These are phyloP conservation scores for Monilinia polystroma DNA, from an alignment of 2,329 filamentous ascomycete species.

Conservation along the genomic window DNA sequence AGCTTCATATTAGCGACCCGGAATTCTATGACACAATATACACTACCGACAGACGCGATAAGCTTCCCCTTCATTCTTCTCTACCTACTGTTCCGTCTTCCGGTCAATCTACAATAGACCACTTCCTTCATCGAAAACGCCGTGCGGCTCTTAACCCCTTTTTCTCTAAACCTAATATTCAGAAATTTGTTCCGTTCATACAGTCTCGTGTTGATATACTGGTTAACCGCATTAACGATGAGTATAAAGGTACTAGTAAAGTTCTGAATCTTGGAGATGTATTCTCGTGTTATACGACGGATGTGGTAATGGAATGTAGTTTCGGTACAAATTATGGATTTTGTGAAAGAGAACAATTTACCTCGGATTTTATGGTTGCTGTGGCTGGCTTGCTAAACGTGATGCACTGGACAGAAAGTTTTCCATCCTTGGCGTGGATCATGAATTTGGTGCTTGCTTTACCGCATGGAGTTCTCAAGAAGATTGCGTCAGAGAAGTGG, in stretches of 20 bases:
- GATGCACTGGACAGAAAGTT: conserved; percentile 12
- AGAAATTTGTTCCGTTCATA: conserved; percentile 15
- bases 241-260: conserved; percentile 11
- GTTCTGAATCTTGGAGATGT: conserved; percentile 12
- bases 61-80: conserved; percentile 21
- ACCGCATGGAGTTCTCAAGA: conserved; percentile 7
- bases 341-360: conserved; percentile 9
- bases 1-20: conserved; percentile 43
- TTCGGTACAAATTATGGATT: conserved; percentile 16
- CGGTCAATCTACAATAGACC: conserved; percentile 26
- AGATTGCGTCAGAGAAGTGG: background rate
- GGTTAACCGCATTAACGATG: background rate
- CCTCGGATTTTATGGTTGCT: conserved; percentile 11
- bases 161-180: conserved; percentile 29
- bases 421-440: conserved; percentile 7
- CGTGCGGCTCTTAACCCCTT: conserved; percentile 31
- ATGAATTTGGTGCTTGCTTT: conserved; percentile 12
- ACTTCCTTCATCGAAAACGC: conserved; percentile 31
- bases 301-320: conserved; percentile 37
- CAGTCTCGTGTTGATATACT: conserved; percentile 16
- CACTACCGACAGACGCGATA: conserved; percentile 31
- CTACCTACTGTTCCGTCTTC: conserved; percentile 18
- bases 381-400: background rate
- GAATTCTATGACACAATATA: conserved; percentile 46
- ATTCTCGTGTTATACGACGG: conserved; percentile 21